A percentile compares a stretch with the other conserved stretches of the same genome.
Conservation (phyloP, 176 grass and related monocot species). For the Guadua angustifolia region DNA sequence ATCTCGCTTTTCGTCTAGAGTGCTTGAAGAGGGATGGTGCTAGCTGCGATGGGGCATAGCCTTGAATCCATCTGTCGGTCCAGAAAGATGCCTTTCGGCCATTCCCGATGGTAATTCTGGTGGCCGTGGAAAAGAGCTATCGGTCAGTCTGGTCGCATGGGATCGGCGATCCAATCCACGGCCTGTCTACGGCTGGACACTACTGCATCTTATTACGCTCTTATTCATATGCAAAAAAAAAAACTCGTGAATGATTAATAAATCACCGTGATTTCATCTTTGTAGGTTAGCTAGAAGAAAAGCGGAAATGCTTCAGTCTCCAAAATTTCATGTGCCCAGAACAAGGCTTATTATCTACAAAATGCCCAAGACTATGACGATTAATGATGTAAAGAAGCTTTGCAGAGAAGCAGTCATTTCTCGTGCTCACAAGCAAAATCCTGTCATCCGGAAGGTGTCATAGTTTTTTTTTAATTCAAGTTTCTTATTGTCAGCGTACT, state of each 20-base stretch:
- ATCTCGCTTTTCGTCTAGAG: no score
- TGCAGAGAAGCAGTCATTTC: slow-evolving; percentile 87
- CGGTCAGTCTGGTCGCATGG: no score
- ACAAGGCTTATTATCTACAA: slow-evolving; percentile 96
- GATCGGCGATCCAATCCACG: no score
- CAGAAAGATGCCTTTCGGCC: no score
- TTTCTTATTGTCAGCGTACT: no score
- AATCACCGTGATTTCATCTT: slow-evolving; percentile 12
- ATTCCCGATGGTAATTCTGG: no score
- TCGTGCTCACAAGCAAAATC: slow-evolving; percentile 82
- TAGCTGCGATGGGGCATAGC: no score
- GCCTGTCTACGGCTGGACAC: no score
- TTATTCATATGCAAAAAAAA: slow-evolving; percentile 2
- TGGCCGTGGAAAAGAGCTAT: no score
- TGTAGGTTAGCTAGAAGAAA: slow-evolving; percentile 83
- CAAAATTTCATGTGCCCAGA: slow-evolving; percentile 94
- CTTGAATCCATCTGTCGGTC: no score
- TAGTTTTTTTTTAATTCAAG: slow-evolving; percentile 33
- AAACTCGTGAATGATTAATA: slow-evolving; percentile 31
- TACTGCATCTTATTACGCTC: not conserved
- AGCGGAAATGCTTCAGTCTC: slow-evolving; percentile 85
- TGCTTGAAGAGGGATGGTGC: no score
- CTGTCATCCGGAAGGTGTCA: slow-evolving; percentile 81
- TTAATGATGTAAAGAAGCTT: slow-evolving; percentile 90
- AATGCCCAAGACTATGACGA: slow-evolving; percentile 90